Conservation (phyloP, 2,329 filamentous ascomycete species). For the Bertia moriformis region DNA sequence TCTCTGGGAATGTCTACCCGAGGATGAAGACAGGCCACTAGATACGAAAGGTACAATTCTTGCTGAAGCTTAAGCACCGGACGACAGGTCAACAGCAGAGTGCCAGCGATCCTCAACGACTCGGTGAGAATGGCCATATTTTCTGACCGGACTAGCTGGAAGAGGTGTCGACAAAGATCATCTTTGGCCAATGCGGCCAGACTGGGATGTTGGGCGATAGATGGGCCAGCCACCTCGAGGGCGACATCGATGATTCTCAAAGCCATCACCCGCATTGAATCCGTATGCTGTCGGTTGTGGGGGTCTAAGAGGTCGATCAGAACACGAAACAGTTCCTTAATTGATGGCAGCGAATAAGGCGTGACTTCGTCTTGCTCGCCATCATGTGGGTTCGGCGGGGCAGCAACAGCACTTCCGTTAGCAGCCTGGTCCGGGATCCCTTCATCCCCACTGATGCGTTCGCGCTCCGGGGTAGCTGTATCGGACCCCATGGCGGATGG, state of each 20-base stretch:
- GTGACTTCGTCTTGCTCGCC: conserved; percentile 33
- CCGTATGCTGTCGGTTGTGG: conserved; percentile 80
- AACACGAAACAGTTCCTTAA: conserved; percentile 84
- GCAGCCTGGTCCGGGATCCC: conserved; percentile 28
- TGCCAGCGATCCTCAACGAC: conserved; percentile 81
- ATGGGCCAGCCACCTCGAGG: conserved; percentile 86
- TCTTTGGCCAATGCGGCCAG: conserved; percentile 81
- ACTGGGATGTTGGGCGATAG: conserved; percentile 81
- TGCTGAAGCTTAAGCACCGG: conserved; percentile 55
- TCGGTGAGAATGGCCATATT: conserved; percentile 92
- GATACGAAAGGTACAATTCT: conserved; percentile 53
- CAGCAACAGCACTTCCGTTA: conserved; percentile 45
- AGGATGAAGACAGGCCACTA: conserved; percentile 54
- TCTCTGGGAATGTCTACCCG: conserved; percentile 53
- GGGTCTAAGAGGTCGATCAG: conserved; percentile 88
- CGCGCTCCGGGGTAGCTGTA: background rate
- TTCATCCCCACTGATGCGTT: background rate
- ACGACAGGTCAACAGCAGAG: conserved; percentile 77
- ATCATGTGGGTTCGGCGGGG: conserved; percentile 21
- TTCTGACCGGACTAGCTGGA: conserved; percentile 89
- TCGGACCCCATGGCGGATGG: background rate
- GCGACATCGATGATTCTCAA: conserved; percentile 93
- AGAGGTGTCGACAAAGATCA: conserved; percentile 81
- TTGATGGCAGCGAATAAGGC: conserved; percentile 87
- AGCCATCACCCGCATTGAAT: conserved; percentile 94